phyloP scores from a whole-genome alignment of 2,329 filamentous ascomycete genomes.

The Onygenales sp. region DNA sequence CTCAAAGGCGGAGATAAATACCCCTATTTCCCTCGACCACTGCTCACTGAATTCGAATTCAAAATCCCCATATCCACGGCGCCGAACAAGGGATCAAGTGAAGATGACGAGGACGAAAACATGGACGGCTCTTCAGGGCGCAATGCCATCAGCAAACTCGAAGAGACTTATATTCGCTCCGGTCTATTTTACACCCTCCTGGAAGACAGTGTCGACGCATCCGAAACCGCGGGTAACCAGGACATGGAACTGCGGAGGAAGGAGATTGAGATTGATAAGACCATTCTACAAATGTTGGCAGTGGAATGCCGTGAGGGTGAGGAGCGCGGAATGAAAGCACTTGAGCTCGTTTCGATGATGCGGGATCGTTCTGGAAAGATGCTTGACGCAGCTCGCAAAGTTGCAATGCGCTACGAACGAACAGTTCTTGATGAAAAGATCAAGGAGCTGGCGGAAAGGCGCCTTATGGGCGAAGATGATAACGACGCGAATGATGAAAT shows the following conservation, averaged over 20 bases:
- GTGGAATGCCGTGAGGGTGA: conserved; percentile 87
- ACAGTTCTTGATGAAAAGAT: conserved; percentile 84
- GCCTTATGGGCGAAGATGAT: conserved; percentile 52
- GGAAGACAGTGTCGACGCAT: conserved; percentile 62
- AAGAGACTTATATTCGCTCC: conserved; percentile 72
- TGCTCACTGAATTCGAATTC: conserved; percentile 91
- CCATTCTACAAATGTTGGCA: conserved; percentile 77
- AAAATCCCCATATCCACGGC: conserved; percentile 64
- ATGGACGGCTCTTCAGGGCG: conserved; percentile 35
- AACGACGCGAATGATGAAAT: conserved; percentile 32
- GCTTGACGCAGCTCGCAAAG: conserved; percentile 81
- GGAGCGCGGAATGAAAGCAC: conserved; percentile 84
- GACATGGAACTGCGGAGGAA: conserved; percentile 58
- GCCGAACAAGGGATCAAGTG: conserved; percentile 28
- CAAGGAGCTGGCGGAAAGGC: conserved; percentile 66
- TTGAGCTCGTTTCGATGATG: conserved; percentile 85
- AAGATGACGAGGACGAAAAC: conserved; percentile 30
- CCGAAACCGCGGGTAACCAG: conserved; percentile 53
- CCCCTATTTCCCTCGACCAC: conserved; percentile 81
- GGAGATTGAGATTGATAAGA: conserved; percentile 82
- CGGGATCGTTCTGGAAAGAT: conserved; percentile 76
- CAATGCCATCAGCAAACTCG: conserved; percentile 52
- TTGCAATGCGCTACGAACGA: conserved; percentile 76
- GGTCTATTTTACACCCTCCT: conserved; percentile 64
- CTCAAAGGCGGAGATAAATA: conserved; percentile 90